Conservation (phyloP, 2,329 filamentous ascomycete genomes). For the Pleurostoma richardsiae region DNA sequence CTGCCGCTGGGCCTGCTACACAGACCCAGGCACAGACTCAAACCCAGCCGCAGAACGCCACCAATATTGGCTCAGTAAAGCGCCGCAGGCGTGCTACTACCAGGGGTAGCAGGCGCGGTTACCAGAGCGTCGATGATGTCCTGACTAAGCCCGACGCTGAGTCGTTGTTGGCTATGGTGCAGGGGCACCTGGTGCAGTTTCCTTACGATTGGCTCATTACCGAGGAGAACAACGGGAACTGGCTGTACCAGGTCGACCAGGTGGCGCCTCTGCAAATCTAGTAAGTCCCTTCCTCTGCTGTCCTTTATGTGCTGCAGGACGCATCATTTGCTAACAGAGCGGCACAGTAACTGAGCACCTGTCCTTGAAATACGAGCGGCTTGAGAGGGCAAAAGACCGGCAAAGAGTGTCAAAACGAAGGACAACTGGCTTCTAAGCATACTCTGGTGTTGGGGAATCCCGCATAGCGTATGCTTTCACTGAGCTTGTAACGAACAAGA, state of each 20-base stretch:
- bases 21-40: background rate
- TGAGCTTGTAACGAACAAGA: too few species aligned
- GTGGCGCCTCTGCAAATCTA: conserved; percentile 97
- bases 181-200: conserved; percentile 86
- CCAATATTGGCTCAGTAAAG: conserved; percentile 42
- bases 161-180: conserved; percentile 72
- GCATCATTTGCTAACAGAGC: too few species aligned
- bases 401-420: background rate
- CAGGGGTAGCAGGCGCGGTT: conserved; percentile 60
- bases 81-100: conserved; percentile 66
- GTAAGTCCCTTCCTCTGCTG: conserved; percentile 45
- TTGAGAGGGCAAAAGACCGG: too few species aligned
- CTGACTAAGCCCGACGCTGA: conserved; percentile 73
- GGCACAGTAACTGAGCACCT: too few species aligned
- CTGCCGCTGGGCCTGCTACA: conserved; percentile 12
- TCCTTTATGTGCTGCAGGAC: too few species aligned
- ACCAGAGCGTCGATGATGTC: conserved; percentile 67
- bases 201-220: conserved; percentile 93
- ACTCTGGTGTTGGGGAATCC: too few species aligned
- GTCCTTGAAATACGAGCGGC: too few species aligned
- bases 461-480: too few species aligned
- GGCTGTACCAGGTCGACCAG: conserved; percentile 94
- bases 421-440: too few species aligned
- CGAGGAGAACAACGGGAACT: conserved; percentile 90
- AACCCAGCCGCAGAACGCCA: conserved; percentile 19